Base-by-base conservation (phyloP, 495 filamentous ascomycete species). In the Podospora comata region DNA sequence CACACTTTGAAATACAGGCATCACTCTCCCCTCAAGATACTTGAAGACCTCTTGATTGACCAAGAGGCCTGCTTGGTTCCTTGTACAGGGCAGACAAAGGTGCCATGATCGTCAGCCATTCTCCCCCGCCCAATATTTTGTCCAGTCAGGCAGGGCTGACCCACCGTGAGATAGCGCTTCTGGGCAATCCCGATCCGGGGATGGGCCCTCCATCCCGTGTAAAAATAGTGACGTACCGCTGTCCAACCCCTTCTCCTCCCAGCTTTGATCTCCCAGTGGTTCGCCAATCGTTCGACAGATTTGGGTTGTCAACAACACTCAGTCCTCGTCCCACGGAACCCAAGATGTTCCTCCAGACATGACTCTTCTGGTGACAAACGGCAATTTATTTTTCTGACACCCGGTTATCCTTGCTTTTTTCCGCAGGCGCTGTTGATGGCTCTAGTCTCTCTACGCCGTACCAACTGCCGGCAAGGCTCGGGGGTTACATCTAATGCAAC, bases 221-320 rank as follows among this genome's bases (percentile, higher is more conserved):
- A 58, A 58, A 58, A 58, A 58, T 58, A 58, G 55, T 58, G 55
- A 58, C 55, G 23, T 26, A 48, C 39, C 39, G 39, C 39, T 48
- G n/a, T 58, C 23, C 55, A 58, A 20, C 55, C 55, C n/a, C 9
- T 20, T 58, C 55, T 58, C 55, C 23, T 4, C 23, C 55, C 55
- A 58, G 11, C 55, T 19, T 20, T 18, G 9, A 20, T 15, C 23
- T 18, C 16, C 4, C n/a, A 19, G n/a, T 58, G 55, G 55, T 58
- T 58, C 55, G n/a, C 55, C 55, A 58, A 58, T 58, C 55, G 23
- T 20, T 19, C n/a, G 6, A 19, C 9, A 58, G 55, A 58, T 58
- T 11, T 16, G 15, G 39, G 39, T 11, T 48, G 39, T 48, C 39
- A 48, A 48, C 39, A 48, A 48, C 39, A 48, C 39, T 48, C 9